Evolutionary conservation across 108 stramenopile genomes (phyloP), one percentile per base, ranked within the genome.

Genomic region (Pinguiococcus pyrenoidosus): DNA sequence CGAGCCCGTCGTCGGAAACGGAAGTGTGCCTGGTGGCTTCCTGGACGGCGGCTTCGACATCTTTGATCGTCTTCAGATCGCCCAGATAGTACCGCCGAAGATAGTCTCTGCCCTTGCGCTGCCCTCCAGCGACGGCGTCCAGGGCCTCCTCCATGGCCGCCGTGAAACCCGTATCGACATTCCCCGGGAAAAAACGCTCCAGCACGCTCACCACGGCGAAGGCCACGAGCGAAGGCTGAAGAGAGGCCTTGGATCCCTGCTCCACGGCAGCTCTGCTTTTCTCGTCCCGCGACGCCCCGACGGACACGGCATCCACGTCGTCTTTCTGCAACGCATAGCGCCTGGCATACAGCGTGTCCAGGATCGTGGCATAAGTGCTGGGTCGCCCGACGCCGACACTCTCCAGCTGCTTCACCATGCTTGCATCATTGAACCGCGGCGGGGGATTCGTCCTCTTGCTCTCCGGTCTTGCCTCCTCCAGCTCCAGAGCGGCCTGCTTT

Each of bases 381-480:
- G 84, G 84, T 9, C 81, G 73, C 5, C 84, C 83, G 36, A 85
- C 79, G 18, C 84, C 84, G 1, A 72, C 46, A 1, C 60, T 46
- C 46, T 85, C 84, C 35, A 85, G 65, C 66, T 79, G 79, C 54
- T 69, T 61, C 1, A 85, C 74, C 46, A 82, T 81, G 26, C 72
- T 66, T 1, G 81, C 81, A 52, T 82, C 81, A 1, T 59, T 79
- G 45, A 65, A 82, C 29, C 81, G 67, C n/a, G 64, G 46, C 25
- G 69, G 73, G 47, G 75, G 78, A 44, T 70, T 51, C 23, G 78
- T 79, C 28, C 35, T 18, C 40, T 77, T 72, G 9, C 40, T 24
- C 0, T 60, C 6, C 14, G 57, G 36, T 4, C 22, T 14, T 1
- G 62, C 8, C 12, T 36, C 41, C 4, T 48, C 13, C 20, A 51